Conservation (phyloP, 768 basidiomycete species). For the Pisolithus marmoratus region DNA sequence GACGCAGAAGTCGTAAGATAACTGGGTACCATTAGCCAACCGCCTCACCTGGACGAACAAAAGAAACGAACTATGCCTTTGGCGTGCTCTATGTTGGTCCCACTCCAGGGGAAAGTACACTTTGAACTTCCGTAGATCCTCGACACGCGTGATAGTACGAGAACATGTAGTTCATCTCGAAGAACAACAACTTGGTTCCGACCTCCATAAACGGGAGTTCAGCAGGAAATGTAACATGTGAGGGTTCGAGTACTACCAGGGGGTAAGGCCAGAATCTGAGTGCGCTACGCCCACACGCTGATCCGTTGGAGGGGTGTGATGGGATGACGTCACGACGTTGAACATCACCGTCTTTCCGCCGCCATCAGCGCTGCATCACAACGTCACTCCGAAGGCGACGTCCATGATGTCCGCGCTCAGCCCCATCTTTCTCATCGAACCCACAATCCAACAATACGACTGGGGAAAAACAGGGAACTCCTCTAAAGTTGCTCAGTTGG, state of each 20-base stretch:
- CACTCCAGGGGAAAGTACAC: conserved; percentile 77
- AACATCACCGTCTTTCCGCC: no score
- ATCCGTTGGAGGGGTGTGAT: no score
- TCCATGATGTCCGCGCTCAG: conserved; percentile 20
- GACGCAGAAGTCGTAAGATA: conserved; percentile 75
- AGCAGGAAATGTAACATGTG: neutral
- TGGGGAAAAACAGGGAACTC: conserved; percentile 85
- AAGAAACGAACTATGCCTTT: conserved; percentile 62
- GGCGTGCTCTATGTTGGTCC: conserved; percentile 53
- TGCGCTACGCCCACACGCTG: no score
- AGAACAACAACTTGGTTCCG: conserved; percentile 89
- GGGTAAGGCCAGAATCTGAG: conserved; percentile 67
- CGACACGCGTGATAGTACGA: conserved; percentile 77
- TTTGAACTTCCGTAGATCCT: conserved; percentile 64
- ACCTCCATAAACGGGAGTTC: conserved; percentile 50
- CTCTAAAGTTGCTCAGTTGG: conserved; percentile 88
- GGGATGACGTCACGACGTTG: no score
- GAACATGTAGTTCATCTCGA: conserved; percentile 92
- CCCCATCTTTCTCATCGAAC: conserved; percentile 71
- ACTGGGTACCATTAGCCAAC: conserved; percentile 37
- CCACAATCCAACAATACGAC: conserved; percentile 86
- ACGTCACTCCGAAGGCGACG: no score
- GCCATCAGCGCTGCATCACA: no score
- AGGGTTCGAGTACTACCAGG: conserved; percentile 41
- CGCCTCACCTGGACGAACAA: neutral